These are phyloP conservation scores for Sonneratia caseolaris DNA, from an alignment of 345 rosid species.

Conservation along the genomic window DNA sequence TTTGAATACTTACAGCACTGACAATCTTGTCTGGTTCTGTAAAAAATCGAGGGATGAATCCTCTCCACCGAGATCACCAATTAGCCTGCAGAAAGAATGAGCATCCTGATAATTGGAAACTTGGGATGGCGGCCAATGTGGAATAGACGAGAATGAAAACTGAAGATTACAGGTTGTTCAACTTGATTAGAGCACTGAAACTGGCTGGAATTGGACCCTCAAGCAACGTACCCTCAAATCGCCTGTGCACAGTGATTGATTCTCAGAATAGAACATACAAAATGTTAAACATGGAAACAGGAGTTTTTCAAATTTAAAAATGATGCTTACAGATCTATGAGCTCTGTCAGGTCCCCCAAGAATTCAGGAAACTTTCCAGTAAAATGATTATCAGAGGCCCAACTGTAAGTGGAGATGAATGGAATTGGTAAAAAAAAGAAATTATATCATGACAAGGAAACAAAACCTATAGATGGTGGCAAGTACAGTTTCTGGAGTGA, in stretches of 20 bases:
- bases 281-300: neutral
- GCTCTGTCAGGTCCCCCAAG: constrained; percentile 33
- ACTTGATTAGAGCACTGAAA: constrained; percentile 28
- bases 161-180: constrained; percentile 39
- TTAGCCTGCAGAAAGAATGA: constrained; percentile 24
- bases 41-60: constrained; percentile 44
- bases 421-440: neutral
- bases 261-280: neutral
- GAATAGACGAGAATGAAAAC: neutral
- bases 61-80: constrained; percentile 38
- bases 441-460: neutral
- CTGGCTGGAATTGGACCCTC: constrained; percentile 51
- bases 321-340: constrained; percentile 33
- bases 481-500: constrained; percentile 38
- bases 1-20: constrained; percentile 31
- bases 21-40: constrained; percentile 26
- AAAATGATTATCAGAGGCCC: constrained; percentile 55
- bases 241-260: constrained; percentile 18
- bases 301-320: neutral
- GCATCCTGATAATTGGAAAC: too few relatives aligned
- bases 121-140: too few relatives aligned
- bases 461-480: neutral
- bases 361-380: constrained; percentile 41
- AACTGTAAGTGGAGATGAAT: constrained; percentile 17
- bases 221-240: constrained; percentile 40